Percentiles rank a stretch among this genome's conserved stretches.
These are phyloP conservation scores for Tuber calosporum DNA, from an alignment of 495 filamentous ascomycete species.

Conservation along the genomic window DNA sequence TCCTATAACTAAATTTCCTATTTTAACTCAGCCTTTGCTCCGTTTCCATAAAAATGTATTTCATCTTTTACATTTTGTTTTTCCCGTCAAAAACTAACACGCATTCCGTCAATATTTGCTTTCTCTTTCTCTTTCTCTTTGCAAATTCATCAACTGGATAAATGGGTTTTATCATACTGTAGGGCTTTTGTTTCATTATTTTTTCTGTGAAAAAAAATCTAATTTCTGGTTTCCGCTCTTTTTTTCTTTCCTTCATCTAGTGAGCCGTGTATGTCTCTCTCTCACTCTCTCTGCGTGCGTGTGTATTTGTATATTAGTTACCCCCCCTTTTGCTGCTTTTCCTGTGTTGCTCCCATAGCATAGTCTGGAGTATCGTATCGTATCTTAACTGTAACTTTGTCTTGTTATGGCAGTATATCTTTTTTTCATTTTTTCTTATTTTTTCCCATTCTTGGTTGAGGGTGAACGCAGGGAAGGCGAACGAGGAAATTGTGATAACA, in stretches of 20 bases:
- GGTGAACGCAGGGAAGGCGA: neutral
- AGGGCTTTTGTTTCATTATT: conserved; percentile 1
- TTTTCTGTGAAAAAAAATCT: conserved; percentile 4
- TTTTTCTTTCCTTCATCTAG: neutral
- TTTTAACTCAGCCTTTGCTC: neutral
- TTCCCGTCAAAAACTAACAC: neutral
- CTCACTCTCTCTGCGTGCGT: neutral
- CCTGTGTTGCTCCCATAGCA: neutral
- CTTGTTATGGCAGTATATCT: neutral
- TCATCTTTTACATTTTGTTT: neutral
- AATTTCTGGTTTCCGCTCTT: neutral
- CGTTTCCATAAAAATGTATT: conserved; percentile 1
- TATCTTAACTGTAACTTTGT: neutral
- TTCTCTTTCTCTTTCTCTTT: neutral
- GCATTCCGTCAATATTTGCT: neutral
- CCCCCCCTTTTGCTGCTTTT: neutral
- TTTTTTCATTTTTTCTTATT: neutral
- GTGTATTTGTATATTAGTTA: conserved; percentile 6
- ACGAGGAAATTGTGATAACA: neutral
- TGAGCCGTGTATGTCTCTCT: neutral
- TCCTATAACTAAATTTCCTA: neutral
- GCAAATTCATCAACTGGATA: conserved; percentile 2
- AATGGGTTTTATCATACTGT: conserved; percentile 4
- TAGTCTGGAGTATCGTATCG: neutral
- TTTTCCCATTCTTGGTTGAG: neutral